Evolutionary conservation across 768 basidiomycete species (phyloP).

Genomic region (Kwoniella sp.): DNA sequence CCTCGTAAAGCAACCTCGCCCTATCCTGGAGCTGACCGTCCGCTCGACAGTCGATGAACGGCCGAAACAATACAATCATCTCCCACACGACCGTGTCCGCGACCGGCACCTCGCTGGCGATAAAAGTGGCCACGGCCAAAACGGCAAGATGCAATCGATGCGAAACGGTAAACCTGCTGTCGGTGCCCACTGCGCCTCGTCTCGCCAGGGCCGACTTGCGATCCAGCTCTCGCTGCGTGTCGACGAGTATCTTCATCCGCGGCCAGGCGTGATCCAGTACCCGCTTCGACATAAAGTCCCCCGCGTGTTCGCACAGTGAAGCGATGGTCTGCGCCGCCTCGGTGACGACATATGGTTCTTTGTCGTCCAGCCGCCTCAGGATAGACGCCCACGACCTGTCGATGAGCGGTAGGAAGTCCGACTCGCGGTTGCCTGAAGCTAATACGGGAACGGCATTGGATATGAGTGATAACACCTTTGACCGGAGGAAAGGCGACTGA

Average conservation of each 20-base stretch:
- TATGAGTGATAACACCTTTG: constrained; percentile 72
- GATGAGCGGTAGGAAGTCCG: constrained; percentile 73
- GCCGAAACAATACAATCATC: constrained; percentile 66
- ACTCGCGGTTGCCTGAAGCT: constrained; percentile 54
- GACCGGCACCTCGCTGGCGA: constrained; percentile 61
- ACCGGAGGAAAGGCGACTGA: constrained; percentile 75
- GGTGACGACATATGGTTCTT: constrained; percentile 69
- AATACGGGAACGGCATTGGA: constrained; percentile 66
- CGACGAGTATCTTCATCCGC: constrained; percentile 62
- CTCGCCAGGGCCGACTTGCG: constrained; percentile 63
- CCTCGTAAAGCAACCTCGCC: constrained; percentile 64
- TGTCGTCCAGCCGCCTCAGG: constrained; percentile 64
- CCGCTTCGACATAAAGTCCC: constrained; percentile 76
- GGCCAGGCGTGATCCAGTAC: constrained; percentile 96
- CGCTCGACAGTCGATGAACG: constrained; percentile 64
- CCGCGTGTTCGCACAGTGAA: constrained; percentile 63
- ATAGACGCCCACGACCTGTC: constrained; percentile 94
- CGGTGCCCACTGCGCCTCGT: constrained; percentile 55
- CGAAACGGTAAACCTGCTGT: constrained; percentile 72
- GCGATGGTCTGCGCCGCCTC: constrained; percentile 73
- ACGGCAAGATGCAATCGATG: constrained; percentile 76
- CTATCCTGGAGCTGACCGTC: constrained; percentile 70
- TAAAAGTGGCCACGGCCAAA: constrained; percentile 66
- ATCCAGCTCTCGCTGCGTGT: constrained; percentile 62
- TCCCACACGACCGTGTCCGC: constrained; percentile 76